Evolutionary conservation across 2,329 filamentous ascomycete genomes (phyloP).

Genomic region (Microsporum ferrugineum): DNA sequence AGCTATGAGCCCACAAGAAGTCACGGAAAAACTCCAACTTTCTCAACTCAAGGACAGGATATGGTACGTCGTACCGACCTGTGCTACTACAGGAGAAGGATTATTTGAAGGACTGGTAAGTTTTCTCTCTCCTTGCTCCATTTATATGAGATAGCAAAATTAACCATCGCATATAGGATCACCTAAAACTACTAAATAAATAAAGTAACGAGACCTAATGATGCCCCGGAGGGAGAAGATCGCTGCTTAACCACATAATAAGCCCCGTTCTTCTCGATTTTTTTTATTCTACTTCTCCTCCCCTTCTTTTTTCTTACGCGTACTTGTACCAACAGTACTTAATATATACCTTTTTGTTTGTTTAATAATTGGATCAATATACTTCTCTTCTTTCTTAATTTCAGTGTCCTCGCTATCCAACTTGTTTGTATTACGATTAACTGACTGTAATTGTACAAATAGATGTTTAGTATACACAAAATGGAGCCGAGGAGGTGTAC

Average conservation of each 20-base stretch:
- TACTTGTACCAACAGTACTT: slow-evolving; percentile 2
- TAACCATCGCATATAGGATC: neutral
- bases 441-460: neutral
- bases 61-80: slow-evolving; percentile 76
- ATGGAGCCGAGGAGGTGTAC: neutral
- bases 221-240: neutral
- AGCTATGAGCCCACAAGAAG: slow-evolving; percentile 71
- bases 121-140: neutral
- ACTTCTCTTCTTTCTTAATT: neutral
- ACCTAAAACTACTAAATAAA: slow-evolving; percentile 3
- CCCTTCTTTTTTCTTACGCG: neutral
- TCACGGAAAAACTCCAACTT: slow-evolving; percentile 66
- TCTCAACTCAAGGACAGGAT: slow-evolving; percentile 69
- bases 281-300: neutral
- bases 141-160: neutral
- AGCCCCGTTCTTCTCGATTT: neutral
- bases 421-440: too few relatives aligned
- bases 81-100: slow-evolving; percentile 69
- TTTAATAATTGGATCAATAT: slow-evolving; percentile 1
- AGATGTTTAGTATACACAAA: neutral
- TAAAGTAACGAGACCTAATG: slow-evolving; percentile 1
- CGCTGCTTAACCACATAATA: neutral
- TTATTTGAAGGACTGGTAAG: slow-evolving; percentile 64
- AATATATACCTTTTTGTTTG: slow-evolving; percentile 2
- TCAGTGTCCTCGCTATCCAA: too few relatives aligned